Evolutionary conservation across 116 monocot species (phyloP).

Genomic region (Cymodocea nodosa): DNA sequence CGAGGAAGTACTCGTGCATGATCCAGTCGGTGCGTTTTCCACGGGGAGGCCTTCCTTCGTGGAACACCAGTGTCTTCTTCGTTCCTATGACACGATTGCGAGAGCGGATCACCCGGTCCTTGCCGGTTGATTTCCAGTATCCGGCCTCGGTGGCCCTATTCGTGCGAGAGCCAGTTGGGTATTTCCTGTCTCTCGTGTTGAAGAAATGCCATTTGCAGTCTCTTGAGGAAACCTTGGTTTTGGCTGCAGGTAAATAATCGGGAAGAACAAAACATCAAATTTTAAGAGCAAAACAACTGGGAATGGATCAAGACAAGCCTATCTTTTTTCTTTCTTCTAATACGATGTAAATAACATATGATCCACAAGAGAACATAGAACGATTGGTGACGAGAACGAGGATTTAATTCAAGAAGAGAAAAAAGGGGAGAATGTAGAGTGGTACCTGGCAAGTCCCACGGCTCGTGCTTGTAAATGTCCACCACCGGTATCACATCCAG

Average conservation of each 20-base stretch:
- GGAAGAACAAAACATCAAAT: background rate
- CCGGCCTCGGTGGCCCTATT: constrained; percentile 83
- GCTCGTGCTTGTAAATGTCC: constrained; percentile 84
- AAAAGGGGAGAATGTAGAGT: no score
- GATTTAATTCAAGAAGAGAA: no score
- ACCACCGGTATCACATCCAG: constrained; percentile 59
- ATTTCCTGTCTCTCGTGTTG: constrained; percentile 59
- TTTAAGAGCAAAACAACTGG: no score
- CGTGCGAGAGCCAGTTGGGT: constrained; percentile 66
- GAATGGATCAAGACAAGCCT: no score
- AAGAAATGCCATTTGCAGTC: constrained; percentile 97
- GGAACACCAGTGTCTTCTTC: constrained; percentile 90
- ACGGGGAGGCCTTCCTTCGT: constrained; percentile 74
- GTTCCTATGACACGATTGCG: constrained; percentile 50
- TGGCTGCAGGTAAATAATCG: constrained; percentile 22
- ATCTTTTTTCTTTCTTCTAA: no score
- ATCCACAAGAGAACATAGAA: no score
- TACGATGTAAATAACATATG: no score
- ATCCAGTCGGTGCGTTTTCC: constrained; percentile 89
- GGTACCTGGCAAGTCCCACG: constrained; percentile 85
- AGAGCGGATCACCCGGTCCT: constrained; percentile 45
- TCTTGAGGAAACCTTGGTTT: constrained; percentile 37
- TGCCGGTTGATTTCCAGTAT: constrained; percentile 94
- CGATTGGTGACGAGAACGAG: no score
- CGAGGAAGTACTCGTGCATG: constrained; percentile 81